Evolutionary conservation across 2,329 filamentous ascomycete genomes (phyloP).

Genomic region (Xylariaceae sp.): DNA sequence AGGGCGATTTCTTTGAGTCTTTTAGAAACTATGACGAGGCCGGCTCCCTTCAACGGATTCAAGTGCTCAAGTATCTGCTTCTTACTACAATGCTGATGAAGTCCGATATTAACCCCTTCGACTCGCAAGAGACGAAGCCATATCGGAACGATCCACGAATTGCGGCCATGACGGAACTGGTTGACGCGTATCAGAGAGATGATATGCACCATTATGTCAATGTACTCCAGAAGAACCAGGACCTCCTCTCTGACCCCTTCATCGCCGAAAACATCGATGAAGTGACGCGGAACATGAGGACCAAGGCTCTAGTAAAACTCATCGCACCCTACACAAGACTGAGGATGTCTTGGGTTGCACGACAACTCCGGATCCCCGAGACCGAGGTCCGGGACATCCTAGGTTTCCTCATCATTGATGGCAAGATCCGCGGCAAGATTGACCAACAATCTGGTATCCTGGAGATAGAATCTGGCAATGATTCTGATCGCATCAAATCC

Average conservation of each 20-base stretch:
- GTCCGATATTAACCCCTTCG: slow-evolving; percentile 96
- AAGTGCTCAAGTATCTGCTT: slow-evolving; percentile 94
- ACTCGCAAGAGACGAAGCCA: slow-evolving; percentile 97
- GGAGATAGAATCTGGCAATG: slow-evolving; percentile 67
- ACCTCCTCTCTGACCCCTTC: slow-evolving; percentile 85
- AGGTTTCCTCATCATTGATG: slow-evolving; percentile 88
- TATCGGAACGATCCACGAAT: slow-evolving; percentile 96
- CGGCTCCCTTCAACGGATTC: slow-evolving; percentile 89
- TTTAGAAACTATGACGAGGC: slow-evolving; percentile 99
- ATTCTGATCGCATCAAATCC: slow-evolving; percentile 67
- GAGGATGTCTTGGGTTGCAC: slow-evolving; percentile 79
- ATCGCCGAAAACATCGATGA: slow-evolving; percentile 99
- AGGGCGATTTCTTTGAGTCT: slow-evolving; percentile 97
- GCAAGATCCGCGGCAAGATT: slow-evolving; percentile 79
- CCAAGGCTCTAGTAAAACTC: slow-evolving; percentile 86
- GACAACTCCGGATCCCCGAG: slow-evolving; percentile 82
- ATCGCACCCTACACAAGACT: slow-evolving; percentile 94
- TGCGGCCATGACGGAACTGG: slow-evolving; percentile 92
- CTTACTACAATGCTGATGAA: slow-evolving; percentile 98
- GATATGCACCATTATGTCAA: slow-evolving; percentile 89
- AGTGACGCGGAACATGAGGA: slow-evolving; percentile 96
- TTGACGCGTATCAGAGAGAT: slow-evolving; percentile 92
- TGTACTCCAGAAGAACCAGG: slow-evolving; percentile 79
- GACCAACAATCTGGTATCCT: slow-evolving; percentile 83
- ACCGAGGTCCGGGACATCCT: slow-evolving; percentile 90